These are phyloP conservation scores for Solanum gracilifrons DNA, from an alignment of 257 asterid genomes.

Conservation along the genomic window DNA sequence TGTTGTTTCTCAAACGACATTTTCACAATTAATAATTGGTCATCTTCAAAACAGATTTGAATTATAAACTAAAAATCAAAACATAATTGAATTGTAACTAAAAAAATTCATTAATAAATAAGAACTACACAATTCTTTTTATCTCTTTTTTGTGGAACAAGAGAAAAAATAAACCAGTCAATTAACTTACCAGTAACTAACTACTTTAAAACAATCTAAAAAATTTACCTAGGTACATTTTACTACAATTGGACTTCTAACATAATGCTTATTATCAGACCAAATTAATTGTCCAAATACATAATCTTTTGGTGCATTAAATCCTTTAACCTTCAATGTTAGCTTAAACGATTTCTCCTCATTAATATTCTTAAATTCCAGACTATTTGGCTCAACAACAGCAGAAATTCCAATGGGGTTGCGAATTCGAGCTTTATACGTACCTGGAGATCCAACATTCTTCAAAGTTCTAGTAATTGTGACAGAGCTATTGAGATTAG, in stretches of 20 bases:
- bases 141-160: background rate
- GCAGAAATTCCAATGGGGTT: constrained; percentile 44
- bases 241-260: constrained; percentile 75
- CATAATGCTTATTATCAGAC: constrained; percentile 76
- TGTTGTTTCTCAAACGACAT: background rate
- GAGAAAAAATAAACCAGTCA: background rate
- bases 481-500: constrained; percentile 32
- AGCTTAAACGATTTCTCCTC: constrained; percentile 39
- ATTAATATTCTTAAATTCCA: constrained; percentile 31
- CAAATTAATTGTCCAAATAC: constrained; percentile 67
- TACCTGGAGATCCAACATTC: constrained; percentile 65
- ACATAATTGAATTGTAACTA: background rate
- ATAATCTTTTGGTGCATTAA: constrained; percentile 24
- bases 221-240: background rate
- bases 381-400: constrained; percentile 25
- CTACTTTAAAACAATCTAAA: background rate
- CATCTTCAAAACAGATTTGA: background rate
- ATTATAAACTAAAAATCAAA: background rate
- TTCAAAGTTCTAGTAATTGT: constrained; percentile 57
- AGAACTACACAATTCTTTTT: background rate
- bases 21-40: background rate
- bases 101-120: background rate
- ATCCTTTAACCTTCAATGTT: constrained; percentile 19
- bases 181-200: background rate
- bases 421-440: constrained; percentile 38